Percentiles rank a stretch among this genome's conserved stretches.
Evolutionary conservation across 2,329 filamentous ascomycete genomes (phyloP).

Genomic region (Dactylellina drechsleri): DNA sequence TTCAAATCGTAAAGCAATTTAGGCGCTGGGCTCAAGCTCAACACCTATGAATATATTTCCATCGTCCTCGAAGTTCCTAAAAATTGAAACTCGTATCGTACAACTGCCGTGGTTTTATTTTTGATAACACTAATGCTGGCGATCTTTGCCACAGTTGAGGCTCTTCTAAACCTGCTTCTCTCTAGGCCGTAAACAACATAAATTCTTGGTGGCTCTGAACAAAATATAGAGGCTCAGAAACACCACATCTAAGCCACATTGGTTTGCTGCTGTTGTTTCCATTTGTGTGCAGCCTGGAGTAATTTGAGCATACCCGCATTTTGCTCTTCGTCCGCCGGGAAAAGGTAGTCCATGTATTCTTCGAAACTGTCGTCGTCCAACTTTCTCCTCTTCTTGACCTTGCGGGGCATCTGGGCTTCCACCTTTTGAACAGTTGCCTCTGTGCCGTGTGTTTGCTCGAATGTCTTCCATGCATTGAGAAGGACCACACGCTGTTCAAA

Average conservation of each 20-base stretch:
- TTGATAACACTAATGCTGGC: slow-evolving; percentile 9
- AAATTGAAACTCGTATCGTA: slow-evolving; percentile 41
- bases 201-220: not conserved
- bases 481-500: slow-evolving; percentile 76
- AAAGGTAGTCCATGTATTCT: slow-evolving; percentile 97
- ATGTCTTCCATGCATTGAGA: slow-evolving; percentile 90
- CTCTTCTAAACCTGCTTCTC: not conserved
- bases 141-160: slow-evolving; percentile 10
- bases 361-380: slow-evolving; percentile 93
- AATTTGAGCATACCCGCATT: slow-evolving; percentile 84
- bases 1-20: not conserved
- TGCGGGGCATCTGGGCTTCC: slow-evolving; percentile 90
- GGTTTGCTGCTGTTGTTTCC: slow-evolving; percentile 74
- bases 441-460: slow-evolving; percentile 85
- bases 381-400: slow-evolving; percentile 90
- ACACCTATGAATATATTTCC: not conserved
- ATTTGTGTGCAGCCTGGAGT: slow-evolving; percentile 84
- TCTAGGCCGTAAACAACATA: not conserved
- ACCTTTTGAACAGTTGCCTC: slow-evolving; percentile 80
- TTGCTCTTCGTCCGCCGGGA: slow-evolving; percentile 92
- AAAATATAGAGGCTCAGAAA: slow-evolving; percentile 15
- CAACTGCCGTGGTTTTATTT: slow-evolving; percentile 35
- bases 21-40: not conserved
- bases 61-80: not conserved
- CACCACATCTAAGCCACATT: slow-evolving; percentile 55